Base-by-base conservation (phyloP, 78 protist genomes). In the Anaeramoeba ignava region DNA sequence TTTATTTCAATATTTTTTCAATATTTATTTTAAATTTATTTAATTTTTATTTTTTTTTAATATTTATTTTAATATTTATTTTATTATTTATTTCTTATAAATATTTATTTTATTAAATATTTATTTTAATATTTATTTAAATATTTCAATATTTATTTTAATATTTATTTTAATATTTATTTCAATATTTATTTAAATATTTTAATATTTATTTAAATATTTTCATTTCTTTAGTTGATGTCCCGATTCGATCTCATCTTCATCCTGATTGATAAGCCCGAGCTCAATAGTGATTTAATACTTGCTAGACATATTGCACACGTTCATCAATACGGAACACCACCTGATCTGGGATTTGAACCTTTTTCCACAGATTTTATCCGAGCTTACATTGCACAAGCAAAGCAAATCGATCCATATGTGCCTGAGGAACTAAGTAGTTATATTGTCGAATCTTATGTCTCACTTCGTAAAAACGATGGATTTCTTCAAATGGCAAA, bases 241-340 rank as follows among this genome's bases (percentile, higher is more conserved):
- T 96, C 99, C 0, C 93, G 98, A 8, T 95, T 95, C 42, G 99
- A 97, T 81, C 80, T 97, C 33, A 73, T 96, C 33, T 98, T 94
- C 84, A 83, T 98, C 3, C 84, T 97, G 33, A 90, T 96, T 31
- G 99, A 98, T 82, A 39, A 78, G 39, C 93, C 97, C 0, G 88
- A 92, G 80, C 68, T 33, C n/a, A 91, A 83, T 1, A 0, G 0
- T 3, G 99, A 97, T 85, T 2, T 8, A 33, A 38, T 40, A n/a
- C 93, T 96, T 23, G 97, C 98, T 3, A 40, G 90, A 80, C 99
- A 97, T 89, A 90, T 97, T 3, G 86, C 97, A 2, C 81, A 54
- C 78, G 98, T 97, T 1, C 99, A 97, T 81, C 38, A 78, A 82
- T 73, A 42, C 38, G 34, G 34, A 78, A 82, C 34, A 17, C 3